phyloP scores from a whole-genome alignment of 2,329 filamentous ascomycete genomes.

The Botryotinia globosa region DNA sequence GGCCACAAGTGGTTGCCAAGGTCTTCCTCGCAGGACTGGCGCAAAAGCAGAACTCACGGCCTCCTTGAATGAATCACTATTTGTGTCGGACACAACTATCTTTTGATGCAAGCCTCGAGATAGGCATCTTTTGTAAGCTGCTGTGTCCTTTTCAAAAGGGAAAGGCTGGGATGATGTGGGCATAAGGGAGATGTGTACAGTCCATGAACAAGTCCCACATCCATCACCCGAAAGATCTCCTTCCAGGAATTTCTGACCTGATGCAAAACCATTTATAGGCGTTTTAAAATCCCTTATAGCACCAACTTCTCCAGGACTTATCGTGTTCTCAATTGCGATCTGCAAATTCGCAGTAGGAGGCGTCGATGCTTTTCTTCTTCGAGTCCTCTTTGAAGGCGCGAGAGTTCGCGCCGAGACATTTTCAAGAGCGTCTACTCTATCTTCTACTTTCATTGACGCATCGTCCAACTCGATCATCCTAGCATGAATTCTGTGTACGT shows the following conservation, averaged over 20 bases:
- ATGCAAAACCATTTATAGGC: constrained; percentile 3
- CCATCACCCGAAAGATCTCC: constrained; percentile 28
- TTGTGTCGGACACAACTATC: constrained; percentile 51
- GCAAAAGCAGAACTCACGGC: constrained; percentile 52
- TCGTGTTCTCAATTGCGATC: constrained; percentile 15
- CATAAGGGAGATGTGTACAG: constrained; percentile 58
- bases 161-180: constrained; percentile 54
- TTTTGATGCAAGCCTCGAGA: constrained; percentile 59
- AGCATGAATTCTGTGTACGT: constrained; percentile 35
- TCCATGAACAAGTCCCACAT: constrained; percentile 48
- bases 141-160: constrained; percentile 61
- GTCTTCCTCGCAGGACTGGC: constrained; percentile 48
- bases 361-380: constrained; percentile 34
- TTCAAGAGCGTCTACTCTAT: constrained; percentile 34
- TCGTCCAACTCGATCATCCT: constrained; percentile 38
- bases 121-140: constrained; percentile 58
- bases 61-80: constrained; percentile 48
- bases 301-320: constrained; percentile 21
- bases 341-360: constrained; percentile 29
- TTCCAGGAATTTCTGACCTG: constrained; percentile 29
- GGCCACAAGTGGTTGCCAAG: constrained; percentile 59
- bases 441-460: constrained; percentile 39
- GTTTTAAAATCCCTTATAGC: not conserved
- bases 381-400: constrained; percentile 22
- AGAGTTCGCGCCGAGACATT: constrained; percentile 17